These are phyloP conservation scores for Apostasia shenzhenica DNA, from an alignment of 106 monocot genomes.

Conservation along the genomic window DNA sequence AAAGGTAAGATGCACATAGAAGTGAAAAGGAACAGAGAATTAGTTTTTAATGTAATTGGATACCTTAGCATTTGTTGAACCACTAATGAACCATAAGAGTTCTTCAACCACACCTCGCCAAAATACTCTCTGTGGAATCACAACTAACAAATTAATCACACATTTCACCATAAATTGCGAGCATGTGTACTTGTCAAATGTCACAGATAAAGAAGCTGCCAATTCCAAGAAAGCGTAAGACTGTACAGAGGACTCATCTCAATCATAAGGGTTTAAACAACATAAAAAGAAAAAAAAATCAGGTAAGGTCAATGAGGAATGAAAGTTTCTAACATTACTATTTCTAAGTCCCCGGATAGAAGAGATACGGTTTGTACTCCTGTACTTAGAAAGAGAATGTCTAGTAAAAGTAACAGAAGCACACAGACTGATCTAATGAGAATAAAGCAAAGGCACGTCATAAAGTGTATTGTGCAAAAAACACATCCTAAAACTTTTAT, in stretches of 20 bases:
- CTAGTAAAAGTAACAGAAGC: no score
- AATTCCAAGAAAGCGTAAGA: no score
- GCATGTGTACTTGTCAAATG: neutral
- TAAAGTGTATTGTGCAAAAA: no score
- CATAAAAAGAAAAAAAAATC: neutral
- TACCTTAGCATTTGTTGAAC: conserved; percentile 97
- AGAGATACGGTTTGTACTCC: no score
- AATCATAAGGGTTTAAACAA: neutral
- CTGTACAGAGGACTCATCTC: neutral
- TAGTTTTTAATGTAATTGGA: neutral
- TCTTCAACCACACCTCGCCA: conserved; percentile 99
- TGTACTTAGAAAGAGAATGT: no score
- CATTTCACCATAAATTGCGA: neutral
- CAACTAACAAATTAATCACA: neutral
- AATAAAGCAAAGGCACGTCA: no score
- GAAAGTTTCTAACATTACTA: no score
- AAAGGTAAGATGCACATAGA: no score
- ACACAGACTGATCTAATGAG: no score
- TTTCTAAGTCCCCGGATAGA: no score
- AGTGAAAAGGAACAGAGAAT: neutral
- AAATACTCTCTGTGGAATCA: conserved; percentile 69
- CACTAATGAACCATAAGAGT: conserved; percentile 98
- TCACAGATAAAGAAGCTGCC: neutral
- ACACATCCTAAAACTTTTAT: no score
- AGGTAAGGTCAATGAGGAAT: neutral